Evolutionary conservation across 2,329 filamentous ascomycete species (phyloP).

Genomic region (Keithomyces neogunnii): DNA sequence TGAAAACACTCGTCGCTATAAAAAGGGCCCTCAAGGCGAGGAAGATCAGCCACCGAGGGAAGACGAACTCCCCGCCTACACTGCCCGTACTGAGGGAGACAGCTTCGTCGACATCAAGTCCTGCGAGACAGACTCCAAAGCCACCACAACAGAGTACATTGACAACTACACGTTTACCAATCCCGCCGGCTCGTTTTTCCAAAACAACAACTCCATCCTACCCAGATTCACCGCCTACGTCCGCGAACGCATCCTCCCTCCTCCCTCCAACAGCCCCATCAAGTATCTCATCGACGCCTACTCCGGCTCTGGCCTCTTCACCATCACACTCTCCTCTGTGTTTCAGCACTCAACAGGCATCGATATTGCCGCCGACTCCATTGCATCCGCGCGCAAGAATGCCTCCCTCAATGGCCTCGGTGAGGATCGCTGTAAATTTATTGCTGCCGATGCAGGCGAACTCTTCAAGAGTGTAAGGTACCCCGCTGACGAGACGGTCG

Average conservation of each 20-base stretch:
- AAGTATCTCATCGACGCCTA: constrained; percentile 95
- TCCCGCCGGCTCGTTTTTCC: constrained; percentile 91
- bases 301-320: constrained; percentile 95
- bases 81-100: constrained; percentile 40
- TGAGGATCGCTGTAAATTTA: constrained; percentile 64
- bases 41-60: constrained; percentile 16
- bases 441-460: constrained; percentile 76
- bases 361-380: constrained; percentile 75
- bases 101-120: constrained; percentile 70
- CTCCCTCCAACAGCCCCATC: constrained; percentile 38
- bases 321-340: constrained; percentile 77
- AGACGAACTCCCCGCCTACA: constrained; percentile 20
- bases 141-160: constrained; percentile 78
- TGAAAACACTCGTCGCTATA: constrained; percentile 67
- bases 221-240: constrained; percentile 80
- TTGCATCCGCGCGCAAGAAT: constrained; percentile 70
- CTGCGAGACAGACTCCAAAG: constrained; percentile 81
- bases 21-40: constrained; percentile 30
- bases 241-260: constrained; percentile 64
- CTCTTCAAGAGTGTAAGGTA: constrained; percentile 73
- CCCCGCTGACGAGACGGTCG: constrained; percentile 71
- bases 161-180: constrained; percentile 80
- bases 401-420: constrained; percentile 66
- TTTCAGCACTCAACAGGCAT: constrained; percentile 84
- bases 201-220: constrained; percentile 99